Evolutionary conservation across 1,284 basidiomycete genomes (phyloP), one percentile per base, ranked within the genome.

Genomic region (Ceratobasidium sp.): DNA sequence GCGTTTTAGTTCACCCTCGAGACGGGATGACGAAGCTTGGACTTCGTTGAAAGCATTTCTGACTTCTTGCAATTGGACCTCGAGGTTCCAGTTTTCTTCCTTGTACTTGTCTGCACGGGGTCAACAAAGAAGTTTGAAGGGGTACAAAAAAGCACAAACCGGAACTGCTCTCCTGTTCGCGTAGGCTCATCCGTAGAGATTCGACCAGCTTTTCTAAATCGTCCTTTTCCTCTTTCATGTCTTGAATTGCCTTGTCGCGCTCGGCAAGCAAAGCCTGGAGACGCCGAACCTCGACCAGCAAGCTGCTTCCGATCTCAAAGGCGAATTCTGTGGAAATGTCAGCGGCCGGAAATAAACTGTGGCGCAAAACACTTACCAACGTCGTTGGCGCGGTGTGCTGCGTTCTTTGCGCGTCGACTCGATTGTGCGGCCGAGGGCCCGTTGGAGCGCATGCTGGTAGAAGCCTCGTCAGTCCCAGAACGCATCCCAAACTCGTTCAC

Each of bases 31-130:
- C 86, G 33, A 90, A 9, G 90, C 85, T 80, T 94, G 92, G 0
- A 91, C 89, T 70, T 94, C 91, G 54, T 89, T 83, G 54, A 94
- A 88, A 81, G 94, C 90, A 0, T 91, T 86, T 56, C 93, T 92
- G 33, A 97, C 88, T 80, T 98, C 96, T 84, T 99, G 97, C 42
- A 96, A 88, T 28, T 90, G 90, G 65, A 98, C 95, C 86, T 99
- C 96, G 80, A 99, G 92, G 83, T 98, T 97, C 97, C 97, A 99
- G 84, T 98, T 98, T 86, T 97, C 96, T 85, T 98, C 96, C 86
- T 96, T 97, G 90, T 92, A 97, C 79, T 95, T 95, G 70, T 93
- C 91, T 88, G 81, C 75, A 64, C 78, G 79, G 48, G 12, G 48
- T 78, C 12, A 79, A 61, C 61, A 65, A 64, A 48, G 61, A n/a